phyloP scores from a whole-genome alignment of 164 flowering plant genomes.

The Dillenia suffruticosa region DNA sequence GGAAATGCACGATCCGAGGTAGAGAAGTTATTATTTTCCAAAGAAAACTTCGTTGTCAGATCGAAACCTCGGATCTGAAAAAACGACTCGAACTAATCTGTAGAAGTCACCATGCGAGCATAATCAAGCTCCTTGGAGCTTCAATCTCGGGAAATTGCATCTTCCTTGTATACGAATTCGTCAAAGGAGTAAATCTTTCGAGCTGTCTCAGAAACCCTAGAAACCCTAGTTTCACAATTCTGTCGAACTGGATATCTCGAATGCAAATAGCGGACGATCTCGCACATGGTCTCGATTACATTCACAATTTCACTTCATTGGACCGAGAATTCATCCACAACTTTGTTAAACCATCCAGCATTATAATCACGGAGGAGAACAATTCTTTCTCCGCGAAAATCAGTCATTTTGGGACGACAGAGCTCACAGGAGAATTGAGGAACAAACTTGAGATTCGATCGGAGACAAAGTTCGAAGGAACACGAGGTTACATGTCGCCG shows the following conservation, averaged over 20 bases:
- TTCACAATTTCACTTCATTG: slow-evolving; percentile 59
- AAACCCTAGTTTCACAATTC: slow-evolving; percentile 64
- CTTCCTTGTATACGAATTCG: slow-evolving; percentile 74
- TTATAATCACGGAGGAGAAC: slow-evolving; percentile 44
- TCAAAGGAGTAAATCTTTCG: slow-evolving; percentile 50
- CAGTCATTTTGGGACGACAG: slow-evolving; percentile 80
- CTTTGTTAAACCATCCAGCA: slow-evolving; percentile 54
- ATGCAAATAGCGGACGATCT: slow-evolving; percentile 75
- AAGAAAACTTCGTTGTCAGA: slow-evolving; percentile 46
- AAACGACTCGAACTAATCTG: slow-evolving; percentile 42
- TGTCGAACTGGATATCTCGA: slow-evolving; percentile 66
- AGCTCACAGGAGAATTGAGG: slow-evolving; percentile 57
- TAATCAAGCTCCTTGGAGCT: slow-evolving; percentile 71
- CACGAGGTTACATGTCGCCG: slow-evolving; percentile 79
- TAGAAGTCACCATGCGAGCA: slow-evolving; percentile 55
- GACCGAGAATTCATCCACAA: slow-evolving; percentile 47
- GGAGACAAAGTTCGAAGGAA: slow-evolving; percentile 45
- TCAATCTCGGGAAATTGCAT: slow-evolving; percentile 52
- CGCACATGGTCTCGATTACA: slow-evolving; percentile 83
- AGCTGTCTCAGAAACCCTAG: slow-evolving; percentile 54
- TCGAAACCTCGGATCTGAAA: slow-evolving; percentile 26
- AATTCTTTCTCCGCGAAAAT: slow-evolving; percentile 54
- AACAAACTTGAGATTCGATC: not conserved
- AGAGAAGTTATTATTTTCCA: slow-evolving; percentile 50
- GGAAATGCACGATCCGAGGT: slow-evolving; percentile 61